Percentiles rank a stretch among this genome's conserved stretches.
phyloP scores from a whole-genome alignment of 495 filamentous ascomycete genomes.

The Trichoderma erinaceum region DNA sequence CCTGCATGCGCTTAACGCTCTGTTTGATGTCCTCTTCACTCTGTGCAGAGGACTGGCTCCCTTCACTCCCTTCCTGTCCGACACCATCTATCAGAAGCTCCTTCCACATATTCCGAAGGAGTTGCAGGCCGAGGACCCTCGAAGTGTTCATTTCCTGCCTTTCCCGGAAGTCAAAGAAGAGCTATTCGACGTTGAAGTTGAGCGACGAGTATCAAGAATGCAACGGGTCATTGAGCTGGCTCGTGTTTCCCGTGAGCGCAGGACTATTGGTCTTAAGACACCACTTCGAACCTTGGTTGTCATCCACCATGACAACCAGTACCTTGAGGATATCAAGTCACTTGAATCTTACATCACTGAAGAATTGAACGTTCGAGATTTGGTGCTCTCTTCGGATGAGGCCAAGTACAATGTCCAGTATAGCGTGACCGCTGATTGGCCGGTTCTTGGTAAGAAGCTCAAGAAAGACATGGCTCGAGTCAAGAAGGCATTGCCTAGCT shows the following conservation, averaged over 20 bases:
- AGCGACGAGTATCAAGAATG: conserved; percentile 84
- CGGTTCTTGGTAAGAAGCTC: conserved; percentile 89
- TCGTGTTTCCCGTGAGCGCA: conserved; percentile 77
- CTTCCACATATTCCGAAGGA: conserved; percentile 67
- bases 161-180: conserved; percentile 86
- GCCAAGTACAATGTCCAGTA: conserved; percentile 87
- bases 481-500: conserved; percentile 76
- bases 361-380: conserved; percentile 81
- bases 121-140: conserved; percentile 59
- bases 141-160: conserved; percentile 85
- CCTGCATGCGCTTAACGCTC: conserved; percentile 81
- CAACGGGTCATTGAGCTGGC: conserved; percentile 90
- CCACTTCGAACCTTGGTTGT: conserved; percentile 86
- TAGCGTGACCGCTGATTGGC: conserved; percentile 83
- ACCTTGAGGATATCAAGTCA: conserved; percentile 79
- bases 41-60: conserved; percentile 81
- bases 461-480: conserved; percentile 88
- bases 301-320: conserved; percentile 76
- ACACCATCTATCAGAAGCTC: conserved; percentile 87
- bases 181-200: conserved; percentile 79
- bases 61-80: conserved; percentile 92
- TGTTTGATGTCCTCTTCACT: conserved; percentile 95
- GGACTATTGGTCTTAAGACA: conserved; percentile 78
- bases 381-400: conserved; percentile 84
- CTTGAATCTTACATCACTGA: conserved; percentile 80